Base-by-base conservation (phyloP, 163 green algal genomes). In the Scenedesmus sp. region DNA sequence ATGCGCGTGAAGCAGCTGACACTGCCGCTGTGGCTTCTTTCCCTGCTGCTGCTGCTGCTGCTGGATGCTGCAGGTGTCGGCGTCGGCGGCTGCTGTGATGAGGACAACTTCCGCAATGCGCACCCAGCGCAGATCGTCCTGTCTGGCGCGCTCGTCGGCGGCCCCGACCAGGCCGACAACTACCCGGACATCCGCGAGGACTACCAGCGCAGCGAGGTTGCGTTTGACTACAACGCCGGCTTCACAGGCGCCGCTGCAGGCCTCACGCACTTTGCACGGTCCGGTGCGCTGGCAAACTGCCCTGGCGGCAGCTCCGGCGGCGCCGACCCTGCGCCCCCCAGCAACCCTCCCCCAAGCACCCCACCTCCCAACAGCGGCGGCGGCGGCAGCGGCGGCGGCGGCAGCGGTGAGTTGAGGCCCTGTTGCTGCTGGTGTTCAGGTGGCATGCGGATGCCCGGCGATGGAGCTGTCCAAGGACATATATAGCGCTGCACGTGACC, bases 201-300 rank as follows among this genome's bases (percentile, higher is more conserved):
- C 82, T 94, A 93, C 81, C 73, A 90, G 76, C 59, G 78, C 35
- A 91, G 70, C 37, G 92, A 94, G 86, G 85, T 94, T 22, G 90
- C 92, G 16, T 61, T 93, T 37, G 92, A 94, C 90, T 94, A 92
- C 85, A 94, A 94, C n/a, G 92, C 92, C 20, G 92, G 85, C 79
- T 93, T 93, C 85, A 93, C 90, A 12, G 90, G 90, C 13, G 85
- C 85, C 40, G 56, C 40, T 15, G 90, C 90, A 16, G 85, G 65
- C 20, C 79, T 93, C n/a, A 65, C 61, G 4, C 40, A 88, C 3
- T 88, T 89, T 78, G 44, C 51, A 33, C 26, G 15, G 26, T 13
- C 81, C 9, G 79, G 59, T 4, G 5, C 9, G 43, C 44, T 68
- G 5, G 33, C 3, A 18, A 65, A 49, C 15, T 76, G 59, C 37